These are phyloP conservation scores for Gossypium trilobum DNA, from an alignment of 441 rosid species.

Conservation along the genomic window DNA sequence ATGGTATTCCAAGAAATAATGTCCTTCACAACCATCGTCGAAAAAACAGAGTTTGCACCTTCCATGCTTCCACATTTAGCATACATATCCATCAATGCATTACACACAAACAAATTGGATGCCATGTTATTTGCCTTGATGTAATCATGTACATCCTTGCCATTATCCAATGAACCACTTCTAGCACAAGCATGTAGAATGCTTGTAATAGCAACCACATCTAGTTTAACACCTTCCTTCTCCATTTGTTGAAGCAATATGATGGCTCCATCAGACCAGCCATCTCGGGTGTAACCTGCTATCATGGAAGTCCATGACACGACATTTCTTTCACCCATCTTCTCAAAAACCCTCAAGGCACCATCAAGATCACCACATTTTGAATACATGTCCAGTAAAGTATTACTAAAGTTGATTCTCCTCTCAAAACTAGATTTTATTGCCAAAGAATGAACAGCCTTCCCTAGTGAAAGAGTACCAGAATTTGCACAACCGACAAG, in stretches of 20 bases:
- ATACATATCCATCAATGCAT: constrained; percentile 71
- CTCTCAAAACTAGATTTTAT: constrained; percentile 29
- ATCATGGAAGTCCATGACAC: constrained; percentile 70
- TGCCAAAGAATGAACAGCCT: constrained; percentile 44
- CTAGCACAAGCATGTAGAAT: constrained; percentile 61
- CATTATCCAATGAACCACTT: constrained; percentile 41
- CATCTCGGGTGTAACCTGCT: constrained; percentile 57
- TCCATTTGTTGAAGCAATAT: constrained; percentile 44
- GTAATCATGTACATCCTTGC: constrained; percentile 49
- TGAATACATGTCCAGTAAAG: constrained; percentile 57
- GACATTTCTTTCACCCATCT: constrained; percentile 39
- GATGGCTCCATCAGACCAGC: constrained; percentile 43
- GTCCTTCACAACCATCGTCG: constrained; percentile 47
- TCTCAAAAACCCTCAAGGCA: constrained; percentile 38
- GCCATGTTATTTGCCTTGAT: constrained; percentile 37
- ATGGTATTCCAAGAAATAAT: constrained; percentile 64
- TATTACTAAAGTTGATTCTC: constrained; percentile 36
- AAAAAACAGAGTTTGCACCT: constrained; percentile 44
- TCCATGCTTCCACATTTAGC: constrained; percentile 71
- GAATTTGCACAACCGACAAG: constrained; percentile 48
- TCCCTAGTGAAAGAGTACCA: constrained; percentile 29
- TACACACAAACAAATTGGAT: constrained; percentile 41
- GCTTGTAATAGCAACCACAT: constrained; percentile 39
- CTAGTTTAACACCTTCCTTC: constrained; percentile 42
- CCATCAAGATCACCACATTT: constrained; percentile 43